phyloP scores from a whole-genome alignment of 2,329 filamentous ascomycete genomes.

The Claviceps citrina region DNA sequence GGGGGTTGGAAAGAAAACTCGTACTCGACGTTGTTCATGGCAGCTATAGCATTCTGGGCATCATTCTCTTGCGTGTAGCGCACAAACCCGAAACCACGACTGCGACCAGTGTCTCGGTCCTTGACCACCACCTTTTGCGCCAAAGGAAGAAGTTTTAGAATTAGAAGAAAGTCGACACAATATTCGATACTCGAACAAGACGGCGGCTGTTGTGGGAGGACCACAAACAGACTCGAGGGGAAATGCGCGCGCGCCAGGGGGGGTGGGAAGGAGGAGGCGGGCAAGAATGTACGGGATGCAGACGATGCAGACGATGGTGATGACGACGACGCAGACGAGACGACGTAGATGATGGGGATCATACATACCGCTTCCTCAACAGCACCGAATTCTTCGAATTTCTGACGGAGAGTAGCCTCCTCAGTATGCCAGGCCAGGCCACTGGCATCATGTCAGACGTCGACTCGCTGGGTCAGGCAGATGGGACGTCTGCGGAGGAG shows the following conservation, averaged over 20 bases:
- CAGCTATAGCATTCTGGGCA: slow-evolving; percentile 59
- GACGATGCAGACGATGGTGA: background rate
- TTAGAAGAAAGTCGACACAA: slow-evolving; percentile 10
- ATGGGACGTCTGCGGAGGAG: background rate
- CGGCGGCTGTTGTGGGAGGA: background rate
- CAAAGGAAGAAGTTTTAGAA: slow-evolving; percentile 5
- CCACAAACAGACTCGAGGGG: background rate
- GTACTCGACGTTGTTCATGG: slow-evolving; percentile 85
- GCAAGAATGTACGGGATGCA: background rate
- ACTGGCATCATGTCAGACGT: slow-evolving; percentile 29
- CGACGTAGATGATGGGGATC: slow-evolving; percentile 2
- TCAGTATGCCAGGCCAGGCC: slow-evolving; percentile 98
- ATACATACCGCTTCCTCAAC: slow-evolving; percentile 88
- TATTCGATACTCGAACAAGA: slow-evolving; percentile 1
- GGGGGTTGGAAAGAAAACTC: slow-evolving; percentile 19
- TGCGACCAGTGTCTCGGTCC: slow-evolving; percentile 90
- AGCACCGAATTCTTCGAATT: slow-evolving; percentile 81
- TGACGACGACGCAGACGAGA: background rate
- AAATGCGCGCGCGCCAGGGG: background rate
- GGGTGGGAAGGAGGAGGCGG: background rate
- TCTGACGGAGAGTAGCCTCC: slow-evolving; percentile 68
- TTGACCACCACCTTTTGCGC: slow-evolving; percentile 81
- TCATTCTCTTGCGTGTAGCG: slow-evolving; percentile 66
- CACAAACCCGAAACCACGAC: slow-evolving; percentile 94
- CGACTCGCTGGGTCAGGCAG: background rate